phyloP scores from a whole-genome alignment of 1,284 basidiomycete species.

The Anthracocystis walkeri region DNA sequence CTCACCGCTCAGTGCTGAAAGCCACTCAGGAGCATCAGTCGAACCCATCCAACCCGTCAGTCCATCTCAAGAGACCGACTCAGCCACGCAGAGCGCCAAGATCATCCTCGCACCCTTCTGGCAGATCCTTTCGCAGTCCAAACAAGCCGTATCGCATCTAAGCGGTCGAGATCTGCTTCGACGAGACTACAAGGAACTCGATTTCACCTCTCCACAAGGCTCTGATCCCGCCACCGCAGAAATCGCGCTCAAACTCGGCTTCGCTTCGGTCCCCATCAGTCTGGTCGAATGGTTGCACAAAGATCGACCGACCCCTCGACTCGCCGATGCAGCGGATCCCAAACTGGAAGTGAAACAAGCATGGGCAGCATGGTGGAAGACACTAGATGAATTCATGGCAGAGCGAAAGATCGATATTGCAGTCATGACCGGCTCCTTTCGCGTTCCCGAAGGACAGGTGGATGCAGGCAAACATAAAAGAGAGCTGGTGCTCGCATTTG shows the following conservation, averaged over 20 bases:
- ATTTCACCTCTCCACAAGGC: constrained; percentile 14
- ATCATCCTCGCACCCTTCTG: constrained; percentile 71
- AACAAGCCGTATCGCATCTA: constrained; percentile 79
- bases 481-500: constrained; percentile 55
- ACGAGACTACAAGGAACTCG: constrained; percentile 84
- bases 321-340: constrained; percentile 22
- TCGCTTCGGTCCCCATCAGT: constrained; percentile 57
- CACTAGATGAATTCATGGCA: constrained; percentile 49
- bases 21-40: constrained; percentile 2
- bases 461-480: constrained; percentile 56
- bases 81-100: constrained; percentile 37
- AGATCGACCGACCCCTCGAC: constrained; percentile 19
- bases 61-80: constrained; percentile 36
- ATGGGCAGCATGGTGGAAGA: constrained; percentile 59
- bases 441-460: constrained; percentile 40
- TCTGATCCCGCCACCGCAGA: constrained; percentile 1
- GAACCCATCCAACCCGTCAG: constrained; percentile 38
- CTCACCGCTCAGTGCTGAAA: constrained; percentile 26
- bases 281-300: constrained; percentile 57
- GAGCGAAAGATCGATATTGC: constrained; percentile 54
- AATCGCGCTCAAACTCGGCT: constrained; percentile 42
- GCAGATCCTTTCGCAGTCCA: constrained; percentile 75
- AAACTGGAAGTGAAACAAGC: constrained; percentile 39
- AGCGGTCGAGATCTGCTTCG: constrained; percentile 81
- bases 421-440: constrained; percentile 58